A percentile compares a stretch with the other conserved stretches of the same genome.
These are phyloP conservation scores for Cetradonia linearis DNA, from an alignment of 495 filamentous ascomycete species.

Conservation along the genomic window DNA sequence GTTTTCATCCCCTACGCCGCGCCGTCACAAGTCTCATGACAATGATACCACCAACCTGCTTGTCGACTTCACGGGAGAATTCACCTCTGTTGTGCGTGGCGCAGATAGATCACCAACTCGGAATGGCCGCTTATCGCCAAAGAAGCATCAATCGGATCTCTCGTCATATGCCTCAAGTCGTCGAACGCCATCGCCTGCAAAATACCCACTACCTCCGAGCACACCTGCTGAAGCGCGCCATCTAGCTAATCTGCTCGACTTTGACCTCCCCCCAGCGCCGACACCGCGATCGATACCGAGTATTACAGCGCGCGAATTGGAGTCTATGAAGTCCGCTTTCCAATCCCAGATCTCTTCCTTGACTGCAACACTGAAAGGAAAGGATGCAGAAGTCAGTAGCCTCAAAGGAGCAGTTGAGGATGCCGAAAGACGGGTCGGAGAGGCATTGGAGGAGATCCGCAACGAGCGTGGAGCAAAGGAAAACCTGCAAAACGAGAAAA, in stretches of 20 bases:
- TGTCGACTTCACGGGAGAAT: constrained; percentile 79
- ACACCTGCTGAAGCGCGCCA: constrained; percentile 41
- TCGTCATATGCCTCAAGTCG: constrained; percentile 35
- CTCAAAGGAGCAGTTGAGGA: constrained; percentile 78
- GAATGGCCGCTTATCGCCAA: constrained; percentile 35
- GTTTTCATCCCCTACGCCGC: constrained; percentile 52
- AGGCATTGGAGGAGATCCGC: constrained; percentile 67
- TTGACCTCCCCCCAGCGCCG: constrained; percentile 79
- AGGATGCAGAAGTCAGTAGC: constrained; percentile 76
- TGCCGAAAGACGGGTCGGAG: constrained; percentile 83
- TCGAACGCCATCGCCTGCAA: constrained; percentile 36
- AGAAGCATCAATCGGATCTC: constrained; percentile 36
- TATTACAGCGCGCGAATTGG: constrained; percentile 83
- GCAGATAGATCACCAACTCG: constrained; percentile 31
- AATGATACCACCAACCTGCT: constrained; percentile 61
- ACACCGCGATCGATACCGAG: constrained; percentile 86
- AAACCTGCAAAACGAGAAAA: constrained; percentile 61
- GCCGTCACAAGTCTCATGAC: constrained; percentile 29
- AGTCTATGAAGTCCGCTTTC: constrained; percentile 79
- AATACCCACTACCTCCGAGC: constrained; percentile 29
- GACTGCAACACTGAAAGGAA: constrained; percentile 77
- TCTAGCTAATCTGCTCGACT: constrained; percentile 67
- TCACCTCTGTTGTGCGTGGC: constrained; percentile 43
- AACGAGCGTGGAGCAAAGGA: constrained; percentile 62
- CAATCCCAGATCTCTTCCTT: constrained; percentile 83